phyloP scores from a whole-genome alignment of 108 stramenopile species.

The Aureococcus anophagefferens region DNA sequence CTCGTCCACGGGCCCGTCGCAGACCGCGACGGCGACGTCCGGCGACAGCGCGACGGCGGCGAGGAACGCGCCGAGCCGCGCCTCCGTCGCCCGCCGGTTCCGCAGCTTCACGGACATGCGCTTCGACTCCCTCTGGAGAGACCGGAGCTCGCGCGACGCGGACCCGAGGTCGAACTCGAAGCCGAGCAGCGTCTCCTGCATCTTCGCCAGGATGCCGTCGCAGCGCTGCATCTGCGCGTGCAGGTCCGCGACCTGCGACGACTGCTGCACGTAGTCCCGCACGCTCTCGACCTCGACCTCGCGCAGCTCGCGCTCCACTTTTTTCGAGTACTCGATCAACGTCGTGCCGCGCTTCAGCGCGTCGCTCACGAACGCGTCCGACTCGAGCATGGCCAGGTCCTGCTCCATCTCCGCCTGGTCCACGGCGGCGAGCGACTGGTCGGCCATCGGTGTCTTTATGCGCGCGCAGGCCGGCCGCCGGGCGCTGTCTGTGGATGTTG shows the following conservation, averaged over 20 bases:
- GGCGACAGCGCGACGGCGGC: constrained; percentile 80
- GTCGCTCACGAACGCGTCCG: no score
- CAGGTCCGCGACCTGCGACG: constrained; percentile 47
- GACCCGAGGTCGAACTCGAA: constrained; percentile 97
- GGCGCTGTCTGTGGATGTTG: no score
- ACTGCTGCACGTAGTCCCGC: constrained; percentile 26
- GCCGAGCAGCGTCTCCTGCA: constrained; percentile 93
- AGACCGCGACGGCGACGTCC: constrained; percentile 65
- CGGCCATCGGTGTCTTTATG: no score
- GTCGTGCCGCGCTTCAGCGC: no score
- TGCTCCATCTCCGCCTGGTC: no score
- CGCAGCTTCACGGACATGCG: constrained; percentile 66
- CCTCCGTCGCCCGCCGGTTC: constrained; percentile 83
- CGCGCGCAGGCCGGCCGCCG: no score
- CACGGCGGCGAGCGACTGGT: no score
- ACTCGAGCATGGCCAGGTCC: no score
- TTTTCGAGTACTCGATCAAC: no score
- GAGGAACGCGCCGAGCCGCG: constrained; percentile 71
- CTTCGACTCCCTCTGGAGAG: constrained; percentile 81
- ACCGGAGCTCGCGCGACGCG: constrained; percentile 84
- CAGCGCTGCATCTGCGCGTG: constrained; percentile 76
- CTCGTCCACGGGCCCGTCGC: constrained; percentile 75
- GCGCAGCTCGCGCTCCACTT: constrained; percentile 1
- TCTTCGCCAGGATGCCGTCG: constrained; percentile 75
- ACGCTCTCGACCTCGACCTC: constrained; percentile 8